A percentile compares a stretch with the other conserved stretches of the same genome.
Evolutionary conservation across 495 filamentous ascomycete genomes (phyloP).

Genomic region (Jackrogersella minutella): DNA sequence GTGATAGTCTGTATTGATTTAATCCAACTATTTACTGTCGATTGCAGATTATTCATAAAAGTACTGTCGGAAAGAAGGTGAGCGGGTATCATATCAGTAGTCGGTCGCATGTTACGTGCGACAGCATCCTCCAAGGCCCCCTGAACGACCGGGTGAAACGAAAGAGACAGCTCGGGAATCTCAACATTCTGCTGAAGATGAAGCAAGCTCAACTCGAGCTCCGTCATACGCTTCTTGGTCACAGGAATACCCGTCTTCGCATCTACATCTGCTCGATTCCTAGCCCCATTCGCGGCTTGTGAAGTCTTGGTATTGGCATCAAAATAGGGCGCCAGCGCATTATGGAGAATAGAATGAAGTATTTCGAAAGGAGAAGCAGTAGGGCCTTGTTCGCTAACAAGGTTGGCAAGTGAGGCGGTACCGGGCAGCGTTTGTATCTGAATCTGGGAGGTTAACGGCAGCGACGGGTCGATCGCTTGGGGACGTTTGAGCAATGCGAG

Average conservation of each 20-base stretch:
- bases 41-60: slow-evolving; percentile 93
- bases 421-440: slow-evolving; percentile 92
- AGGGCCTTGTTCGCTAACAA: slow-evolving; percentile 69
- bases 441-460: slow-evolving; percentile 83
- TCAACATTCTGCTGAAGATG: slow-evolving; percentile 98
- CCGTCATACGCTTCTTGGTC: slow-evolving; percentile 93
- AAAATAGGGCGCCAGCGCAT: slow-evolving; percentile 90
- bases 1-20: slow-evolving; percentile 98
- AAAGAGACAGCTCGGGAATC: slow-evolving; percentile 87
- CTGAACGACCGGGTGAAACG: slow-evolving; percentile 87
- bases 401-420: slow-evolving; percentile 67
- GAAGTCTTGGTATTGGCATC: slow-evolving; percentile 91
- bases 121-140: slow-evolving; percentile 78
- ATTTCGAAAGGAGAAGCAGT: slow-evolving; percentile 88
- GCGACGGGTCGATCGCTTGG: slow-evolving; percentile 78
- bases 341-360: slow-evolving; percentile 85
- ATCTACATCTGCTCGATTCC: slow-evolving; percentile 80
- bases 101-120: slow-evolving; percentile 67
- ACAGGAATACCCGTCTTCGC: slow-evolving; percentile 94
- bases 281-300: slow-evolving; percentile 67
- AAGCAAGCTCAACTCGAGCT: slow-evolving; percentile 85
- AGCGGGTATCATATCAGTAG: slow-evolving; percentile 77
- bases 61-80: slow-evolving; percentile 79
- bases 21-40: slow-evolving; percentile 95
- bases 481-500: slow-evolving; percentile 91